Percentiles rank a stretch among this genome's conserved stretches.
These are phyloP conservation scores for Cryptococcus sp. DNA, from an alignment of 1,284 basidiomycete genomes.

Conservation along the genomic window DNA sequence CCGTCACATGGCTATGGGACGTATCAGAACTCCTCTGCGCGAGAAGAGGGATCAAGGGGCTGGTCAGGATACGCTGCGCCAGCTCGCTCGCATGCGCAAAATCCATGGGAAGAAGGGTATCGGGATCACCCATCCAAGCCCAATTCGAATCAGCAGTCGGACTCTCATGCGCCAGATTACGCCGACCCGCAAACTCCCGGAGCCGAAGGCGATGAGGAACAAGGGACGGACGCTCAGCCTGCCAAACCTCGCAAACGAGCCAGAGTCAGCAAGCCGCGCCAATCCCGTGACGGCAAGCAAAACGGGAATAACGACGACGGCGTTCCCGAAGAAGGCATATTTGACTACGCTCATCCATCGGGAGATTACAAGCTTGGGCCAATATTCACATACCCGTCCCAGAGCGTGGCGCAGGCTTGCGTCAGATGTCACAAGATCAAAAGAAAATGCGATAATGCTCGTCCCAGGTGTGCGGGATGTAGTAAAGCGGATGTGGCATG, in stretches of 20 bases:
- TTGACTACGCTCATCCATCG: constrained; percentile 36
- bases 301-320: constrained; percentile 8
- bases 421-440: constrained; percentile 48
- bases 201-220: background rate
- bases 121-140: constrained; percentile 12
- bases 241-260: constrained; percentile 23
- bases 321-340: constrained; percentile 24
- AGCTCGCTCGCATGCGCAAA: constrained; percentile 1
- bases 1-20: constrained; percentile 4
- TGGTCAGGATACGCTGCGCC: background rate
- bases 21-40: constrained; percentile 21
- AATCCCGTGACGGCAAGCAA: constrained; percentile 11
- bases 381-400: constrained; percentile 43
- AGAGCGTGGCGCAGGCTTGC: constrained; percentile 44
- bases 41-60: constrained; percentile 10
- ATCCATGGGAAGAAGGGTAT: constrained; percentile 31
- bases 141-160: background rate
- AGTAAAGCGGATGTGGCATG: constrained; percentile 43
- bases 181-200: background rate
- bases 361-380: constrained; percentile 38
- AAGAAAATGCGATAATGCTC: constrained; percentile 44
- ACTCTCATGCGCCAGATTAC: background rate
- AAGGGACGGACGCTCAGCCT: constrained; percentile 5
- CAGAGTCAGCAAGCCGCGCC: constrained; percentile 20
- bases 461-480: constrained; percentile 44